Evolutionary conservation across 768 basidiomycete genomes (phyloP), one percentile per base, ranked within the genome.

Genomic region (Gloeostereum incarnatum): DNA sequence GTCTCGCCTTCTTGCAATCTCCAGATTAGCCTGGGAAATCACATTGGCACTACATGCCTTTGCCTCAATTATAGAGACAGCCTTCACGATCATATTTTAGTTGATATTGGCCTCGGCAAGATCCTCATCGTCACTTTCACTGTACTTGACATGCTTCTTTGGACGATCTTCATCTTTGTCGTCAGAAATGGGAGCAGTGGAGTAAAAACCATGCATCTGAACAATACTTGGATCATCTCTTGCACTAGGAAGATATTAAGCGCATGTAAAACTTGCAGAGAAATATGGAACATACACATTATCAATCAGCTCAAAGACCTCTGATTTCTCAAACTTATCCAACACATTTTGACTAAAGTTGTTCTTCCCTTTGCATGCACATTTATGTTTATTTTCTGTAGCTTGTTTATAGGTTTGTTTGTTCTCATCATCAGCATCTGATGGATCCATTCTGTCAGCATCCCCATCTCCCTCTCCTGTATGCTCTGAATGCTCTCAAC

Each of bases 381-480:
- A 14, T n/a, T 27, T 27, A 8, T 8, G 8, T n/a, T 27, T n/a
- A 8, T 27, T n/a, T 8, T 27, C 14, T n/a, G 8, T n/a, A 27
- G n/a, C n/a, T n/a, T n/a, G n/a, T n/a, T n/a, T n/a, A n/a, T n/a
- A n/a, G n/a, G n/a, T n/a, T n/a, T n/a, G n/a, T n/a, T n/a, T n/a
- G n/a, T n/a, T n/a, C n/a, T n/a, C n/a, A n/a, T n/a, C n/a, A n/a
- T n/a, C n/a, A 2, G 38, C 22, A 20, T 9, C 2, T 16, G 18
- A 13, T 11, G 13, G 22, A n/a, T 20, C 8, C 2, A 38, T 16
- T 4, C 5, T 8, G 16, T 41, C 41, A 13, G 33, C 43, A 30
- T 44, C 43, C 3, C 43, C 43, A 44, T 44, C 43, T 10, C 44
- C 43, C n/a, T 42, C 43, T 6, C 42, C 43, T 10, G 43, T 45